phyloP scores from a whole-genome alignment of 495 filamentous ascomycete species.

The Aspergillus affinis region DNA sequence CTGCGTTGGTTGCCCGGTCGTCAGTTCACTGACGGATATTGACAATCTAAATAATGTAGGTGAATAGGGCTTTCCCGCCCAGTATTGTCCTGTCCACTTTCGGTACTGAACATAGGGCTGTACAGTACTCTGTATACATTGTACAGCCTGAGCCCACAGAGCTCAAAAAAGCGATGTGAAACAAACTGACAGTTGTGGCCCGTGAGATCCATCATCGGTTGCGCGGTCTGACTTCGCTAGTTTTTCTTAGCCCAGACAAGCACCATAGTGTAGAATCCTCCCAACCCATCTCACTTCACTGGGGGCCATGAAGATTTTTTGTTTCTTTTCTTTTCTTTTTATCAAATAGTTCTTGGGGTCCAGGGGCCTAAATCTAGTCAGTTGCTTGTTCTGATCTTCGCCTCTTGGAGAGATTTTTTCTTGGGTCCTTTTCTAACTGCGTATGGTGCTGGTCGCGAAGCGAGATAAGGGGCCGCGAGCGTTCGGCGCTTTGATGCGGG shows the following conservation, averaged over 20 bases:
- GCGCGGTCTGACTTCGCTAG: not conserved
- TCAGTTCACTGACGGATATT: not conserved
- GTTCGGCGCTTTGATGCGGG: no score
- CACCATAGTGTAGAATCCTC: not conserved
- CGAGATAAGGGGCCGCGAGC: no score
- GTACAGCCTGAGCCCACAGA: no score
- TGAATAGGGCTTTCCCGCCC: not conserved
- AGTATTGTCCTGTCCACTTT: not conserved
- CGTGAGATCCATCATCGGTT: not conserved
- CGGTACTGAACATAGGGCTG: not conserved
- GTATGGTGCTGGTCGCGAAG: no score
- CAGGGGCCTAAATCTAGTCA: not conserved
- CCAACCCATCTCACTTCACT: not conserved
- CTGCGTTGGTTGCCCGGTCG: not conserved
- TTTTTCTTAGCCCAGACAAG: not conserved
- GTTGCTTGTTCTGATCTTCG: not conserved
- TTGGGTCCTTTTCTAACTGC: not conserved
- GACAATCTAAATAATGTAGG: not conserved
- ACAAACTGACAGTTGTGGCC: not conserved
- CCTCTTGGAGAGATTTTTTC: not conserved
- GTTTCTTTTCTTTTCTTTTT: not conserved
- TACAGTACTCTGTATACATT: not conserved
- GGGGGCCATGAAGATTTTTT: not conserved
- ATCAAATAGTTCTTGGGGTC: not conserved
- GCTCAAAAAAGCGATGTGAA: not conserved